These are phyloP conservation scores for Phytophthora vignae DNA, from an alignment of 352 stramenopile genomes.

Conservation along the genomic window DNA sequence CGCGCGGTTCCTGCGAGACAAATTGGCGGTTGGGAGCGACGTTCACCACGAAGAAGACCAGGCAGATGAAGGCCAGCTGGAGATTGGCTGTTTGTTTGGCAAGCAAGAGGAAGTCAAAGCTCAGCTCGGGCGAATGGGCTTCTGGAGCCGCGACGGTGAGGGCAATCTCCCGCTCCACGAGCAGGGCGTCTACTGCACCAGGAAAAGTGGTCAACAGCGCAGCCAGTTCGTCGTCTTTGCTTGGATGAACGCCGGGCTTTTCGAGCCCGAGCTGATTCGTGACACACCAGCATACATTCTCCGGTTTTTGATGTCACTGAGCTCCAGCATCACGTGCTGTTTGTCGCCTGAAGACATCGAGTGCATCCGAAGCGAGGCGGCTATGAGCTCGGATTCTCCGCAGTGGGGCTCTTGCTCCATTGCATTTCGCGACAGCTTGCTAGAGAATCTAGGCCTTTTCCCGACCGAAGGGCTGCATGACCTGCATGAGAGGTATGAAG, in stretches of 20 bases:
- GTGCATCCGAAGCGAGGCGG: slow-evolving; percentile 20
- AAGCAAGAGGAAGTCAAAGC: slow-evolving; percentile 58
- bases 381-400: slow-evolving; percentile 5
- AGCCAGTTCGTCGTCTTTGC: slow-evolving; percentile 54
- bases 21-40: slow-evolving; percentile 21
- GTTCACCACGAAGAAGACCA: not conserved
- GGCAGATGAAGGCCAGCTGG: slow-evolving; percentile 17
- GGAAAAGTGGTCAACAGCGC: not conserved
- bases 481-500: not conserved
- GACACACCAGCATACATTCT: slow-evolving; percentile 67
- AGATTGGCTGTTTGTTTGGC: slow-evolving; percentile 62
- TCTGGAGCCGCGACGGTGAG: slow-evolving; percentile 47
- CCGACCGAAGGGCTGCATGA: slow-evolving; percentile 3
- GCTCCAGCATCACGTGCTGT: slow-evolving; percentile 37
- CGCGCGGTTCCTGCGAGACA: slow-evolving; percentile 54
- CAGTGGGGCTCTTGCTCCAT: slow-evolving; percentile 31
- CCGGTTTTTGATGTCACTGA: slow-evolving; percentile 45
- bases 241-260: slow-evolving; percentile 51
- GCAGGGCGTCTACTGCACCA: slow-evolving; percentile 64
- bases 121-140: slow-evolving; percentile 43
- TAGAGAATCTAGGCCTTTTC: slow-evolving; percentile 12
- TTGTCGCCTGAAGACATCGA: slow-evolving; percentile 28
- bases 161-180: slow-evolving; percentile 30
- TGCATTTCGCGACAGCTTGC: slow-evolving; percentile 36
- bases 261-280: slow-evolving; percentile 45